phyloP scores from a whole-genome alignment of 2,329 filamentous ascomycete genomes.

The Colletotrichum limetticola region DNA sequence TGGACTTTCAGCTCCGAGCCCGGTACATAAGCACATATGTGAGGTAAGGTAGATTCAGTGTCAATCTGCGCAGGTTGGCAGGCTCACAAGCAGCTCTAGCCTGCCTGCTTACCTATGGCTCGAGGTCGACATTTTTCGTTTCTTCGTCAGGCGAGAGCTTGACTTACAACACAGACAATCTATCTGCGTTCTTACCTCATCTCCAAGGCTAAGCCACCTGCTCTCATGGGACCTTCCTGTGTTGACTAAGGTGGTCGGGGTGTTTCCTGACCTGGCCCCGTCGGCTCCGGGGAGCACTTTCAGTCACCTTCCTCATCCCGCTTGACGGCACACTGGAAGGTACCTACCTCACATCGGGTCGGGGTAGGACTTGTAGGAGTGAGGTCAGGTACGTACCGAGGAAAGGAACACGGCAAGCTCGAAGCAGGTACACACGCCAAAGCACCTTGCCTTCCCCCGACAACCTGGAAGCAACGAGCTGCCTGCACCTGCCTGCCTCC shows the following conservation, averaged over 20 bases:
- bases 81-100: neutral
- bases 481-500: constrained; percentile 1
- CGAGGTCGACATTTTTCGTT: neutral
- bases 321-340: neutral
- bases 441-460: constrained; percentile 5
- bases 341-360: neutral
- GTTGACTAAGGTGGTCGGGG: neutral
- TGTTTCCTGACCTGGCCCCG: neutral
- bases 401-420: neutral
- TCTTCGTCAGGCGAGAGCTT: neutral
- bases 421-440: constrained; percentile 15
- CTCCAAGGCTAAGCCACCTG: neutral
- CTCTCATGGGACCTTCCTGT: neutral
- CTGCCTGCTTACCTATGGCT: neutral
- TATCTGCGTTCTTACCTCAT: neutral
- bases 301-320: neutral
- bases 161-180: neutral
- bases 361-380: neutral
- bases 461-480: neutral
- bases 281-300: constrained; percentile 10
- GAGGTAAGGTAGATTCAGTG: neutral
- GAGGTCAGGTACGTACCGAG: neutral
- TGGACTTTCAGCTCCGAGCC: neutral
- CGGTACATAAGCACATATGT: neutral
- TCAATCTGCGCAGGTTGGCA: neutral